Conservation (phyloP, 2,329 filamentous ascomycete genomes). For the Pseudogymnoascus destructans region DNA sequence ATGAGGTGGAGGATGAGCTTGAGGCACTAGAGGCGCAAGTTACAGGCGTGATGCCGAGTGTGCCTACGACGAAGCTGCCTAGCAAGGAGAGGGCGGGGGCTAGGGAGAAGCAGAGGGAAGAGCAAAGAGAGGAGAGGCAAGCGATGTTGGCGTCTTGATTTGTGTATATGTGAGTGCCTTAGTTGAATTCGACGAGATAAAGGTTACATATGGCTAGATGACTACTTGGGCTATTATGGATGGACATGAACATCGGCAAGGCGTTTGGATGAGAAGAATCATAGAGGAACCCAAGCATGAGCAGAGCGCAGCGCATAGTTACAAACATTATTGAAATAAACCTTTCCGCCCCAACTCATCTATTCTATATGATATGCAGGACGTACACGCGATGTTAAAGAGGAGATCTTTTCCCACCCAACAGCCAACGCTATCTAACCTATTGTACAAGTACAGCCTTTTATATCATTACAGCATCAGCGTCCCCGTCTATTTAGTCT, state of each 20-base stretch:
- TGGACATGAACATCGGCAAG: background rate
- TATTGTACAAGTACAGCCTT: slow-evolving; percentile 9
- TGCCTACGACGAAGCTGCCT: slow-evolving; percentile 16
- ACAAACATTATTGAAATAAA: background rate
- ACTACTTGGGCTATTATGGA: background rate
- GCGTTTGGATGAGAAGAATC: background rate
- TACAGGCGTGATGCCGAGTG: slow-evolving; percentile 26
- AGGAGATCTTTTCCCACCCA: slow-evolving; percentile 1
- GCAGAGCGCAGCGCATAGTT: background rate
- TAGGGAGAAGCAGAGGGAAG: slow-evolving; percentile 19
- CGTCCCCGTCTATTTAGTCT: slow-evolving; percentile 47
- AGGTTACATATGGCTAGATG: background rate
- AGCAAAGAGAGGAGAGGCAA: slow-evolving; percentile 17
- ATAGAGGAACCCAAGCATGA: background rate
- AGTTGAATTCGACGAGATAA: background rate
- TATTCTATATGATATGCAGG: slow-evolving; percentile 5
- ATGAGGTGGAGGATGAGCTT: slow-evolving; percentile 93
- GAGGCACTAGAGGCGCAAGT: slow-evolving; percentile 63
- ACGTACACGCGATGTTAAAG: slow-evolving; percentile 6
- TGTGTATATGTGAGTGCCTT: background rate
- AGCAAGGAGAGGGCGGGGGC: slow-evolving; percentile 21
- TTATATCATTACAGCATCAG: slow-evolving; percentile 23
- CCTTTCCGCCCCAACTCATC: background rate
- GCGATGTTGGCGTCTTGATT: slow-evolving; percentile 23
- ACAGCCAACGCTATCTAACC: slow-evolving; percentile 9